Conservation (phyloP, 257 asterid species). For the Salvia rosmarinus region DNA sequence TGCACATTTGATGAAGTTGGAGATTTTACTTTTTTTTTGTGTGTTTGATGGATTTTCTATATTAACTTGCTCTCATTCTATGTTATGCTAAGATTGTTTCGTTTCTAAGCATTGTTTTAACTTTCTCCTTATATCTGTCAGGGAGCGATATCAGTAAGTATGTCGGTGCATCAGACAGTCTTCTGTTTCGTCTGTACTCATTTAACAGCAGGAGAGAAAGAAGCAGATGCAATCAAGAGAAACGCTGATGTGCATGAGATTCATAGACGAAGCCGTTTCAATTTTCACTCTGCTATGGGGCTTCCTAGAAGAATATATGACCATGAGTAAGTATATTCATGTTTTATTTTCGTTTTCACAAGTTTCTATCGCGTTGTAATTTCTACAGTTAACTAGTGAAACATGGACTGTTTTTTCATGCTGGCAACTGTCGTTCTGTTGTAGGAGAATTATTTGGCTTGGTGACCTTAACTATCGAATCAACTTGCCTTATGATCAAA, state of each 20-base stretch:
- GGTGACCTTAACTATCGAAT: slow-evolving; percentile 96
- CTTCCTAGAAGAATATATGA: slow-evolving; percentile 78
- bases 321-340: slow-evolving; percentile 74
- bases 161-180: slow-evolving; percentile 94
- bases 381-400: background rate
- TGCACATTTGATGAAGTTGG: no score
- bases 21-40: no score
- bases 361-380: background rate
- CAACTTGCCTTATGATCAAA: slow-evolving; percentile 71
- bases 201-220: slow-evolving; percentile 90
- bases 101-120: no score
- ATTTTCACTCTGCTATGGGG: slow-evolving; percentile 54
- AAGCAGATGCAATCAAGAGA: slow-evolving; percentile 73
- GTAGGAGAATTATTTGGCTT: slow-evolving; percentile 92
- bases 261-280: slow-evolving; percentile 81
- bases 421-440: slow-evolving; percentile 18
- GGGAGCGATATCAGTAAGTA: slow-evolving; percentile 96
- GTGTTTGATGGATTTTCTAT: no score
- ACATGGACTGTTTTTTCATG: no score
- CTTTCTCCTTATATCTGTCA: slow-evolving; percentile 36
- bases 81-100: no score
- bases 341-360: background rate
- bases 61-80: background rate
- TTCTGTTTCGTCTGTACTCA: slow-evolving; percentile 86
- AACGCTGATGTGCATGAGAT: slow-evolving; percentile 84